These are phyloP conservation scores for Inonotus hispidus DNA, from an alignment of 1,284 basidiomycete genomes.

Conservation along the genomic window DNA sequence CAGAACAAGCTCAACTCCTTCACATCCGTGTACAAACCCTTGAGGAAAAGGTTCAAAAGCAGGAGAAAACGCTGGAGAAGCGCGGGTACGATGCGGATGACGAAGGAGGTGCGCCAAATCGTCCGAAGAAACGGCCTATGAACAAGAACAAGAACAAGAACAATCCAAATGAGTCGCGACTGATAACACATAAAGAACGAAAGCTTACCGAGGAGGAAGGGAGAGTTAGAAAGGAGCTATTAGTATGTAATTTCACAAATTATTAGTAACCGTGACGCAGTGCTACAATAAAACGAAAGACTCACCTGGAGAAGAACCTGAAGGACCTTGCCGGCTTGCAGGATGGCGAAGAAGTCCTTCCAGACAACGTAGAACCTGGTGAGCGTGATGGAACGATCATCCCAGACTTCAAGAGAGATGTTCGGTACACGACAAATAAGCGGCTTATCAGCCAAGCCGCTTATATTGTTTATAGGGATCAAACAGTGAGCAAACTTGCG, in stretches of 20 bases:
- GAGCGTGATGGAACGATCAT: not conserved
- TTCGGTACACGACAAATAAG: not conserved
- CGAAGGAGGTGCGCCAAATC: not conserved
- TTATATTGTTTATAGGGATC: not conserved
- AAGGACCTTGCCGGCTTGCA: not conserved
- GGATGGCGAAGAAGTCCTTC: not conserved
- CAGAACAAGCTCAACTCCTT: not conserved
- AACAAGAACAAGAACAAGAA: conserved; percentile 1
- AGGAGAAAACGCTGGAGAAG: not conserved
- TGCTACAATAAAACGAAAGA: not conserved
- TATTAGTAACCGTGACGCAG: not conserved
- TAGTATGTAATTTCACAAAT: not conserved
- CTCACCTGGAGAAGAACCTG: not conserved
- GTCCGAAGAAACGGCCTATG: not conserved
- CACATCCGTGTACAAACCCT: not conserved
- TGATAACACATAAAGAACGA: not conserved
- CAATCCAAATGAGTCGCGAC: not conserved
- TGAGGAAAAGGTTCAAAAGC: not conserved
- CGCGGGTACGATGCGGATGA: not conserved
- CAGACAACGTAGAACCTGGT: not conserved
- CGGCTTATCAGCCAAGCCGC: not conserved
- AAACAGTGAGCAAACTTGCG: not conserved
- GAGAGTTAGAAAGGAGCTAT: not conserved
- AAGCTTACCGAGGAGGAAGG: not conserved
- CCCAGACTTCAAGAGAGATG: not conserved